Evolutionary conservation across 108 stramenopile genomes (phyloP), one percentile per base, ranked within the genome.

Genomic region (Mediolabrus comicus): DNA sequence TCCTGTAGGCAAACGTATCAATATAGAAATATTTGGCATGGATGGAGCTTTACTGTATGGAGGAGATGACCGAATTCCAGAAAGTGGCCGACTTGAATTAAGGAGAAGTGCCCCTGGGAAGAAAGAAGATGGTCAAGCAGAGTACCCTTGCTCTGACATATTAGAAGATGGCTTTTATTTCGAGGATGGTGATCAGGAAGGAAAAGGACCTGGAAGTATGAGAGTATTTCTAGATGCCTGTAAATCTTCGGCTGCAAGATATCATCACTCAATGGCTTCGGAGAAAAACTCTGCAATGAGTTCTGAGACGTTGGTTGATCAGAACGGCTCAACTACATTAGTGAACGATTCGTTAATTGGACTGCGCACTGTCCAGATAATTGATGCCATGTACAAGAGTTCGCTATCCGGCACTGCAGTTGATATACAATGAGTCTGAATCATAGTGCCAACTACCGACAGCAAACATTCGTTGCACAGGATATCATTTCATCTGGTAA

Each of bases 81-180:
- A 72, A 10, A 74, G 83, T 2, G 88, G 88, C 19, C 55, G 69
- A 12, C 54, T 90, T 30, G 81, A 90, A 58, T 61, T 83, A 19
- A 69, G 84, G 24, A 62, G 29, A 58, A 54, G 51, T n/a, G 61
- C n/a, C 25, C n/a, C 53, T 35, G 73, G 65, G 53, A 27, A 59
- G 26, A 71, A 62, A 27, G 67, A 58, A 27, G 60, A 60, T 51
- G 60, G 51, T 4, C 58, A 75, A 62, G 31, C 65, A 11, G 54
- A 62, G 34, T 75, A 36, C 25, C 74, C 74, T 29, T 75, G 74
- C 59, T 60, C 61, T 36, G 35, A 66, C 10, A 53, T 59, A 53
- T 30, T 73, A 17, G 84, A 87, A 53, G 88, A 88, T 36, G 88
- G 85, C 53, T 67, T 92, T 36, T 87, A 92, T 53, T 92, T 92